phyloP scores from a whole-genome alignment of 2,329 filamentous ascomycete genomes.

The Pyrenochaeta sp. region DNA sequence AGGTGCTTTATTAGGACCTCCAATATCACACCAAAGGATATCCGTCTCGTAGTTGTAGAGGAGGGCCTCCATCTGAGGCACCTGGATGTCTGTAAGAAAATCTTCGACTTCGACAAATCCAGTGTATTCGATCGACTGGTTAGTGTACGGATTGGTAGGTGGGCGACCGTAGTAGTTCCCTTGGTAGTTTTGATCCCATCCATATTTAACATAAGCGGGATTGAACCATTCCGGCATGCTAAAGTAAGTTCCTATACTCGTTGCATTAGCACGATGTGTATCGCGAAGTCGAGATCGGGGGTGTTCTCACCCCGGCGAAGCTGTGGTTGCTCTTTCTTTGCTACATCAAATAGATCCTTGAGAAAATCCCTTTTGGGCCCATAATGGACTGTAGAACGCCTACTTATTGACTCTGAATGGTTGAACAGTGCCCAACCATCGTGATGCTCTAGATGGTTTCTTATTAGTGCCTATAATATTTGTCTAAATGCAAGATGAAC shows the following conservation, averaged over 20 bases:
- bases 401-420: background rate
- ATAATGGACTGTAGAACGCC: background rate
- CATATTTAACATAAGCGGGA: slow-evolving; percentile 53
- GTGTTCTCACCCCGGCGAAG: slow-evolving; percentile 40
- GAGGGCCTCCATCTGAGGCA: slow-evolving; percentile 56
- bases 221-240: slow-evolving; percentile 58
- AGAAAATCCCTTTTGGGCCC: background rate
- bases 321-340: slow-evolving; percentile 52
- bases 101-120: slow-evolving; percentile 53
- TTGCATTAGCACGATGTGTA: too few relatives aligned
- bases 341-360: slow-evolving; percentile 55
- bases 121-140: slow-evolving; percentile 52
- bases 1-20: slow-evolving; percentile 53
- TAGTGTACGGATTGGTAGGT: slow-evolving; percentile 45
- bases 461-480: too few relatives aligned
- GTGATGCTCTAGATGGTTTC: too few relatives aligned
- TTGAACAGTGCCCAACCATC: too few relatives aligned
- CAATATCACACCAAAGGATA: slow-evolving; percentile 59
- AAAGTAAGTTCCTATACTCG: slow-evolving; percentile 50
- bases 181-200: too few relatives aligned
- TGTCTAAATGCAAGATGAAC: too few relatives aligned
- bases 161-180: too few relatives aligned
- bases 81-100: slow-evolving; percentile 52
- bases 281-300: too few relatives aligned
- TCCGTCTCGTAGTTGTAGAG: slow-evolving; percentile 54